A percentile compares a stretch with the other conserved stretches of the same genome.
Conservation (phyloP, 768 basidiomycete genomes). For the Cantharellus cinnabarinus region DNA sequence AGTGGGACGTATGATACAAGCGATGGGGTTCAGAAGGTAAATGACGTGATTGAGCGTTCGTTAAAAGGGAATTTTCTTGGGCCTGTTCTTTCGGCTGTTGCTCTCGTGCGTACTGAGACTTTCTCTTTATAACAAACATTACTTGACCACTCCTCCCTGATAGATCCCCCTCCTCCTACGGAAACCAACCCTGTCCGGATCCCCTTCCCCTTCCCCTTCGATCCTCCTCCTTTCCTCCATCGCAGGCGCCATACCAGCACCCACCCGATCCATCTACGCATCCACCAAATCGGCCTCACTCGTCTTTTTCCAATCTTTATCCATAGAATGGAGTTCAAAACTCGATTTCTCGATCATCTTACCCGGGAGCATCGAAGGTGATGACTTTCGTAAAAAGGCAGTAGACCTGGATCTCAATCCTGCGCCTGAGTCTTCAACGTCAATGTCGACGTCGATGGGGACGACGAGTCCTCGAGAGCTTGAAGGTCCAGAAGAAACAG, state of each 20-base stretch:
- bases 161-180: not conserved
- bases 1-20: too few species aligned
- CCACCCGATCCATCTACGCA: constrained; percentile 66
- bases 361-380: constrained; percentile 35
- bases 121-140: not conserved
- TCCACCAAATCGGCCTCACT: constrained; percentile 69
- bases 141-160: not conserved
- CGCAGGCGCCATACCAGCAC: constrained; percentile 64
- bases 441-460: not conserved
- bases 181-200: constrained; percentile 57
- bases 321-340: constrained; percentile 50
- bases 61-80: constrained; percentile 46
- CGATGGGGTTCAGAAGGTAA: constrained; percentile 38
- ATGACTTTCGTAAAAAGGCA: constrained; percentile 52
- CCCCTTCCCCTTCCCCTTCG: constrained; percentile 44
- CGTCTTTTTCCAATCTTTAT: constrained; percentile 52
- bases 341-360: constrained; percentile 42
- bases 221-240: constrained; percentile 62
- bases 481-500: constrained; percentile 24
- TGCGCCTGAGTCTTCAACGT: not conserved
- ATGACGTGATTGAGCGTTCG: constrained; percentile 36
- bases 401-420: constrained; percentile 25
- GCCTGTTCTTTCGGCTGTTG: constrained; percentile 44
- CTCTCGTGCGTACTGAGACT: constrained; percentile 33
- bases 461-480: not conserved